Percentiles rank a stretch among this genome's conserved stretches.
These are phyloP conservation scores for Ceratobasidium papillatum DNA, from an alignment of 1,284 basidiomycete genomes.

Conservation along the genomic window DNA sequence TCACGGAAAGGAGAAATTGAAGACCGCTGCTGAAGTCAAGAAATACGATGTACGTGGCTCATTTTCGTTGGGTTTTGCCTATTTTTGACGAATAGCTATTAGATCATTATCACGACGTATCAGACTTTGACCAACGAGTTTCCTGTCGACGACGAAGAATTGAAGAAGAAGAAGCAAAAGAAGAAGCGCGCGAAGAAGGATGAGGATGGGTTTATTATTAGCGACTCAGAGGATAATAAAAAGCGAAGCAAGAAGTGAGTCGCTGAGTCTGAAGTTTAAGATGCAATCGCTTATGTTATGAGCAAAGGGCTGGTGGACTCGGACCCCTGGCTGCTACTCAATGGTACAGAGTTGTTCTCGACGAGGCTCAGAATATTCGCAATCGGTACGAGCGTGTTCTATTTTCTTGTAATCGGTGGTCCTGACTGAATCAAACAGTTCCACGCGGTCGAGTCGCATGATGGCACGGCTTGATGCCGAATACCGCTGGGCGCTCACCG, in stretches of 20 bases:
- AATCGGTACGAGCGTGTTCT: constrained; percentile 59
- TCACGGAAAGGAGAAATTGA: constrained; percentile 71
- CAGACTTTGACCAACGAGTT: constrained; percentile 69
- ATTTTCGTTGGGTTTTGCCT: neutral
- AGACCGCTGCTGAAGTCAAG: constrained; percentile 56
- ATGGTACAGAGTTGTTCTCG: constrained; percentile 70
- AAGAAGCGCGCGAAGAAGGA: constrained; percentile 56
- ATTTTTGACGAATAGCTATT: neutral
- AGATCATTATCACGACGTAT: constrained; percentile 73
- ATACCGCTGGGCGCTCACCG: constrained; percentile 76
- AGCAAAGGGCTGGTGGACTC: constrained; percentile 45
- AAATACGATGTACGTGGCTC: constrained; percentile 61
- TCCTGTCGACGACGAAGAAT: constrained; percentile 39
- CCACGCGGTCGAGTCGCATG: constrained; percentile 65
- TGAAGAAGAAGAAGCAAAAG: constrained; percentile 18
- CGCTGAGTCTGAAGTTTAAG: neutral
- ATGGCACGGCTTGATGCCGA: constrained; percentile 66
- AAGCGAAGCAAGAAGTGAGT: constrained; percentile 59
- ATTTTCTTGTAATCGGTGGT: neutral
- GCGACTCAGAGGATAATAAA: constrained; percentile 39
- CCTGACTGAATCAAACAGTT: constrained; percentile 52
- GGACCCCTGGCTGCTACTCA: constrained; percentile 64
- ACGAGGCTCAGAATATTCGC: constrained; percentile 76
- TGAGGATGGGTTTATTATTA: constrained; percentile 49
- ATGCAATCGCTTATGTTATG: constrained; percentile 11